These are phyloP conservation scores for Naematelia aurantialba DNA, from an alignment of 768 basidiomycete species.

Conservation along the genomic window DNA sequence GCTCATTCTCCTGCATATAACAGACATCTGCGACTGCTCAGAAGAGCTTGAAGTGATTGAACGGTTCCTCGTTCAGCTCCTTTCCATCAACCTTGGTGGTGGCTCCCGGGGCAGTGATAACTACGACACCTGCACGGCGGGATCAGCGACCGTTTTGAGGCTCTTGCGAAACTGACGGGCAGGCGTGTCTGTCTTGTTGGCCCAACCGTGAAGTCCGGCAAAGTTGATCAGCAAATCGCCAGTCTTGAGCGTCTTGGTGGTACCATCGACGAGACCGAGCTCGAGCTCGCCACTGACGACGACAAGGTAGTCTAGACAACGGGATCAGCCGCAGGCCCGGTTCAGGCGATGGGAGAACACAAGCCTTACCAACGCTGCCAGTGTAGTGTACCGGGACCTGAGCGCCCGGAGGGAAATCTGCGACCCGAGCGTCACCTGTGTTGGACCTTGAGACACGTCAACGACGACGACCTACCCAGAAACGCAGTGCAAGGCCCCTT, in stretches of 20 bases:
- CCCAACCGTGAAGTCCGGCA: slow-evolving; percentile 20
- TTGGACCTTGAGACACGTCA: not conserved
- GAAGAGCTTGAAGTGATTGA: not conserved
- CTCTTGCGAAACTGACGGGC: slow-evolving; percentile 12
- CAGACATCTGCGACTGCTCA: no score
- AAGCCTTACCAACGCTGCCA: not conserved
- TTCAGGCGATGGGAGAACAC: not conserved
- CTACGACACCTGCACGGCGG: not conserved
- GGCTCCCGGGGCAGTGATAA: not conserved
- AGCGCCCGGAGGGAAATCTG: not conserved
- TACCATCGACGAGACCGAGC: slow-evolving; percentile 13
- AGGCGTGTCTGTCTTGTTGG: slow-evolving; percentile 15
- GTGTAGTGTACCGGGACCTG: not conserved
- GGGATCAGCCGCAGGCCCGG: not conserved
- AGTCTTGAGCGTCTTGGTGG: slow-evolving; percentile 6
- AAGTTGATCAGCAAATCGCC: slow-evolving; percentile 15
- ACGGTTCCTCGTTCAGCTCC: not conserved
- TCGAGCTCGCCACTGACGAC: slow-evolving; percentile 19
- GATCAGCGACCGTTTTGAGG: not conserved
- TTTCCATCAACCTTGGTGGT: not conserved
- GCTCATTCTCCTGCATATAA: no score
- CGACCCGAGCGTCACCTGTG: not conserved
- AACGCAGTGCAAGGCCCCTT: not conserved
- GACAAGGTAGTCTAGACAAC: slow-evolving; percentile 16
- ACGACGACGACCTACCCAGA: not conserved